These are phyloP conservation scores for Huntiella savannae DNA, from an alignment of 2,329 filamentous ascomycete genomes.

Conservation along the genomic window DNA sequence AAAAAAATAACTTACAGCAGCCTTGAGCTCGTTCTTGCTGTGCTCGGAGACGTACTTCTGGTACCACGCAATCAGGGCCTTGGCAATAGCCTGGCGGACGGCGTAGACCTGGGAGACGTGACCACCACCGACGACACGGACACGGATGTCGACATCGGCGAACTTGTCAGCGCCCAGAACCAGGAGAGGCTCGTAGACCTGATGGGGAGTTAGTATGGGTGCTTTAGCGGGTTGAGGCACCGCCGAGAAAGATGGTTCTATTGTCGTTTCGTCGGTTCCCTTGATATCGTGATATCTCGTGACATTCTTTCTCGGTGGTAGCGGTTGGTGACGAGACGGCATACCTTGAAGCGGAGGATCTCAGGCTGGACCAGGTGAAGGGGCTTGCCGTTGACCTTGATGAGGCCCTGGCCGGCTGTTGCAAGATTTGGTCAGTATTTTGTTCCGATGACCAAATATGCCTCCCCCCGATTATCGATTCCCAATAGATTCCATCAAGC, in stretches of 20 bases:
- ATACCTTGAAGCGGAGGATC: conserved; percentile 92
- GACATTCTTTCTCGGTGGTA: neutral
- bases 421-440: conserved; percentile 10
- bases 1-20: conserved; percentile 8
- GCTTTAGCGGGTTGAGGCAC: too few species aligned
- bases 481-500: neutral
- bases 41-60: conserved; percentile 99
- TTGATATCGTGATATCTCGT: neutral
- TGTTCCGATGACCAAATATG: neutral
- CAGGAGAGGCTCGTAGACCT: conserved; percentile 97
- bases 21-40: conserved; percentile 83
- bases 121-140: conserved; percentile 91
- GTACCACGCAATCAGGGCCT: conserved; percentile 66
- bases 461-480: neutral
- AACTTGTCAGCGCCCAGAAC: conserved; percentile 97
- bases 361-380: conserved; percentile 87
- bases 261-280: neutral
- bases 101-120: conserved; percentile 96
- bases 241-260: too few species aligned
- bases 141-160: conserved; percentile 88
- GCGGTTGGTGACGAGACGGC: conserved; percentile 13
- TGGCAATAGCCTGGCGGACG: conserved; percentile 96
- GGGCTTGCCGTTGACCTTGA: conserved; percentile 98
- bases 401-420: conserved; percentile 44
- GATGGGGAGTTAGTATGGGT: too few species aligned